Percentiles rank a stretch among this genome's conserved stretches.
Conservation (phyloP, 495 filamentous ascomycete genomes). For the Pyrenula massariospora region DNA sequence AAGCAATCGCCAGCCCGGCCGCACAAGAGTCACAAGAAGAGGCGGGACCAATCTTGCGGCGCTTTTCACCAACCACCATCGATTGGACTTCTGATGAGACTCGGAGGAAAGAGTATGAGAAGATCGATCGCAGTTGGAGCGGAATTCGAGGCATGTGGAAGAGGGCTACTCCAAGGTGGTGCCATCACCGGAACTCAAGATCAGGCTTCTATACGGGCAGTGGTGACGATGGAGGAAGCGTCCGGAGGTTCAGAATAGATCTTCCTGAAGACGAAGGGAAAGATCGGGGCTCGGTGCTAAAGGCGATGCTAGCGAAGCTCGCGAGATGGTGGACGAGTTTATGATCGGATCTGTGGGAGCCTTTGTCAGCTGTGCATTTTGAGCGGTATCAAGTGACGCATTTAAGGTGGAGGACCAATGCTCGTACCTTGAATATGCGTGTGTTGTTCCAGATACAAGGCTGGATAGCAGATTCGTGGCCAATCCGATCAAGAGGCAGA, state of each 20-base stretch:
- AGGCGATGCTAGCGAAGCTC: background rate
- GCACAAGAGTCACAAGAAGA: background rate
- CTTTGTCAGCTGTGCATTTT: background rate
- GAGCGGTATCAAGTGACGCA: background rate
- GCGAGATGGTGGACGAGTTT: conserved; percentile 3
- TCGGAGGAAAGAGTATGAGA: conserved; percentile 33
- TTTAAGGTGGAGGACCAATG: background rate
- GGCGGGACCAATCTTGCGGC: background rate
- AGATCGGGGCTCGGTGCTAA: background rate
- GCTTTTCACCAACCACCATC: conserved; percentile 28
- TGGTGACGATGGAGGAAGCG: conserved; percentile 29
- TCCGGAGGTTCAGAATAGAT: conserved; percentile 38
- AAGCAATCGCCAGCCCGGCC: background rate
- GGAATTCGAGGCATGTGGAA: conserved; percentile 34
- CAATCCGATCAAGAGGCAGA: no score
- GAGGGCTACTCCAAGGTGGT: conserved; percentile 29
- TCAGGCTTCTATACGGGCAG: conserved; percentile 27
- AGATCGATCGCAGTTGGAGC: conserved; percentile 35
- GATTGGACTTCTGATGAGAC: conserved; percentile 38
- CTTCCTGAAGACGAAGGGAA: conserved; percentile 20
- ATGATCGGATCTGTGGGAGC: background rate
- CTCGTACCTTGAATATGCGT: background rate
- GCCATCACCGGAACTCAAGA: conserved; percentile 17
- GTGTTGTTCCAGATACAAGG: no score
- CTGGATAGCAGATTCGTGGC: no score